Evolutionary conservation across 2,329 filamentous ascomycete genomes (phyloP).

Genomic region (Magnaporthales sp.): DNA sequence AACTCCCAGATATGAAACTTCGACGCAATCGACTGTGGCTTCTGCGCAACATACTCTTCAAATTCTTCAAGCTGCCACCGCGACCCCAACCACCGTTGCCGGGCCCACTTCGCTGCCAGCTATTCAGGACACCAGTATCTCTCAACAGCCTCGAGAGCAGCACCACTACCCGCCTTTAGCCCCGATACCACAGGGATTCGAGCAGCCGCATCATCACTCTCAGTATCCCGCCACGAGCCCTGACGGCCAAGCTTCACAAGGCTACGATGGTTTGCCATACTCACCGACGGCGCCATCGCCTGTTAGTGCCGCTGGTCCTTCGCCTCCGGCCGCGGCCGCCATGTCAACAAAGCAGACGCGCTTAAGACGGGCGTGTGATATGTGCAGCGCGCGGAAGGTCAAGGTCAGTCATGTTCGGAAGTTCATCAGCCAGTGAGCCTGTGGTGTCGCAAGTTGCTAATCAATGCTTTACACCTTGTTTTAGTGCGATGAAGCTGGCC

Average conservation of each 20-base stretch:
- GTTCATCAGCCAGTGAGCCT: no score
- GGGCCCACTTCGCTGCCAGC: not conserved
- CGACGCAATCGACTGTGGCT: not conserved
- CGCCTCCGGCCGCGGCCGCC: not conserved
- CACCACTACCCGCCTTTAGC: constrained; percentile 3
- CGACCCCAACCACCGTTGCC: not conserved
- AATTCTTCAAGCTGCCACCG: not conserved
- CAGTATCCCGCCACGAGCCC: not conserved
- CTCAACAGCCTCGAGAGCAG: not conserved
- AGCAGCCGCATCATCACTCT: constrained; percentile 1
- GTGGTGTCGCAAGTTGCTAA: not conserved
- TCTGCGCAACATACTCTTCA: constrained; percentile 3
- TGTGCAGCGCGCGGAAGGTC: constrained; percentile 54
- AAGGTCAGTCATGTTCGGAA: constrained; percentile 28
- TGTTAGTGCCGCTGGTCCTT: not conserved
- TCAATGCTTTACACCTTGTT: not conserved
- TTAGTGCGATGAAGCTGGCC: constrained; percentile 43
- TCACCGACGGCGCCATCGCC: not conserved
- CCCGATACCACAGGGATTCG: not conserved
- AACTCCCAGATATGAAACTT: not conserved
- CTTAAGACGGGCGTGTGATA: constrained; percentile 49
- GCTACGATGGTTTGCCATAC: not conserved
- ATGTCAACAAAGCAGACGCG: constrained; percentile 31
- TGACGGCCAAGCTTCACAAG: not conserved
- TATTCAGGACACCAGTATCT: not conserved